Percentiles rank a stretch among this genome's conserved stretches.
These are phyloP conservation scores for Rhodotorula sp. DNA, from an alignment of 1,284 basidiomycete genomes.

Conservation along the genomic window DNA sequence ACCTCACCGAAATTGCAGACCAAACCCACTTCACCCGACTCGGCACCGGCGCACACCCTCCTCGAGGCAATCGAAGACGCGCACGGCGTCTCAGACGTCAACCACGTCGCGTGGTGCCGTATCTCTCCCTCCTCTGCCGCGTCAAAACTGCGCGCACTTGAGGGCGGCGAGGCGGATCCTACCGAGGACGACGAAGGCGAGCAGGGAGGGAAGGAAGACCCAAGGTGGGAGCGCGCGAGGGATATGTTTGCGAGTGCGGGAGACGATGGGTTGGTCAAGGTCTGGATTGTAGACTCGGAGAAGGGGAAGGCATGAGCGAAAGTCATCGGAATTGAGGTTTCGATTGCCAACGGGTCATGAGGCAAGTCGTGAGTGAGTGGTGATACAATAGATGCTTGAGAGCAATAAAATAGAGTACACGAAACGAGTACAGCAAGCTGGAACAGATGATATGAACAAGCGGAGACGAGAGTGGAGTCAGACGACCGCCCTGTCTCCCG, in stretches of 20 bases:
- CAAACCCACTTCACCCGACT: neutral
- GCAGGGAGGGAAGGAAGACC: conserved; percentile 29
- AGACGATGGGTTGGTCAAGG: conserved; percentile 69
- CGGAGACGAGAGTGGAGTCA: neutral
- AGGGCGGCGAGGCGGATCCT: conserved; percentile 37
- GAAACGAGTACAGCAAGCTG: no score
- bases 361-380: no score
- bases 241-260: conserved; percentile 71
- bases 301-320: neutral
- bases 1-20: no score
- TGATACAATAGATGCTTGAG: no score
- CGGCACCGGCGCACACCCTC: conserved; percentile 44
- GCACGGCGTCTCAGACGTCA: conserved; percentile 74
- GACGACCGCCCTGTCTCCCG: neutral
- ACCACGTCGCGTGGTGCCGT: conserved; percentile 70
- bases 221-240: conserved; percentile 54
- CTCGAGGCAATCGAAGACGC: conserved; percentile 57
- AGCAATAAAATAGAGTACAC: no score
- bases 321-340: no score
- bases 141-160: conserved; percentile 17
- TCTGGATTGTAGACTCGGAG: conserved; percentile 57
- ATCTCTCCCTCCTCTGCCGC: conserved; percentile 28
- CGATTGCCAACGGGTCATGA: neutral
- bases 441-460: no score
- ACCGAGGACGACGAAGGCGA: conserved; percentile 40